Conservation (phyloP, 257 asterid species). For the Handroanthus guayacan region DNA sequence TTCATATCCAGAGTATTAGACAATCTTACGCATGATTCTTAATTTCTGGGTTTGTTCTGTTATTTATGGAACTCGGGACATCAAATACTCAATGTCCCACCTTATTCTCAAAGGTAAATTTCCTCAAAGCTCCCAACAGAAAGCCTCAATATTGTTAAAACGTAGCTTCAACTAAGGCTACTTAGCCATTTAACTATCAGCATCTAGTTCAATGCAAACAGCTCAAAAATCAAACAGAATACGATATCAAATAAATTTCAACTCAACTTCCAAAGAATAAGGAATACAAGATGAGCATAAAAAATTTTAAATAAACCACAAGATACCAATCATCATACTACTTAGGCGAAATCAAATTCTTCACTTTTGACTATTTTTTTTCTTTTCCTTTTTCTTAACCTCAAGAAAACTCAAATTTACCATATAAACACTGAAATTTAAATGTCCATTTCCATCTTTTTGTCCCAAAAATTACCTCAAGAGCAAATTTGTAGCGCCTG, state of each 20-base stretch:
- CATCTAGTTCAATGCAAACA: constrained; percentile 9
- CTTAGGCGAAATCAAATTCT: background rate
- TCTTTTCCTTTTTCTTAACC: background rate
- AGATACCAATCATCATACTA: background rate
- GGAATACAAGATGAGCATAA: too few relatives aligned
- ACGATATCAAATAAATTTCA: too few relatives aligned
- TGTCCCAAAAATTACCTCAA: constrained; percentile 60
- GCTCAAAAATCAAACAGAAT: background rate
- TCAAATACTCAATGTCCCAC: constrained; percentile 12
- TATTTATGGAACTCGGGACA: too few relatives aligned
- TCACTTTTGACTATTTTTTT: background rate
- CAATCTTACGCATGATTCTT: too few relatives aligned
- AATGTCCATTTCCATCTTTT: background rate
- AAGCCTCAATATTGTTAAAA: background rate
- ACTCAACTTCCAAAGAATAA: too few relatives aligned
- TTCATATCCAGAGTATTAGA: too few relatives aligned
- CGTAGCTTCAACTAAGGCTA: background rate
- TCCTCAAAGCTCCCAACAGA: constrained; percentile 16
- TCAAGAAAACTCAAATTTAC: constrained; percentile 1
- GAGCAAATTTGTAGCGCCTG: constrained; percentile 74
- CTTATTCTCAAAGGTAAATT: background rate
- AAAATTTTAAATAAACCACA: too few relatives aligned
- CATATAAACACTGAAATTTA: constrained; percentile 5
- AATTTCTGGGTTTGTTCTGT: too few relatives aligned
- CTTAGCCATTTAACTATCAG: background rate